Evolutionary conservation across 768 basidiomycete genomes (phyloP).

Genomic region (Lactifluus pinguis): DNA sequence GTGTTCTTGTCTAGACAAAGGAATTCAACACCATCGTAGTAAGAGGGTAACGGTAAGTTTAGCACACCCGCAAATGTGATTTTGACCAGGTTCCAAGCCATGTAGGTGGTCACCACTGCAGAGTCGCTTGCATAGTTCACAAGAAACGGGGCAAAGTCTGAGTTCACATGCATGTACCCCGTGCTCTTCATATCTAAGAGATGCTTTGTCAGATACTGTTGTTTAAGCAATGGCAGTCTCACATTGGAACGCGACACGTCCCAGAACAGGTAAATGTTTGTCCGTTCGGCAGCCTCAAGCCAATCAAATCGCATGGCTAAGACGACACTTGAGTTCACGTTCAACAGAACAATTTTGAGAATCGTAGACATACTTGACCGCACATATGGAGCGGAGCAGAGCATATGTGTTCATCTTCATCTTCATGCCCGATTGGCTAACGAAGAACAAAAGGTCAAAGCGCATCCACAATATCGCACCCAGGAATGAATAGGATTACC

Average conservation of each 20-base stretch:
- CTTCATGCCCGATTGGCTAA: constrained; percentile 40
- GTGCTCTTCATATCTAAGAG: constrained; percentile 37
- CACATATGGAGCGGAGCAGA: constrained; percentile 46
- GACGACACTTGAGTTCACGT: not conserved
- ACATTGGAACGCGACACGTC: constrained; percentile 14
- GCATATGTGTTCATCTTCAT: constrained; percentile 44
- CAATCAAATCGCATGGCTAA: constrained; percentile 16
- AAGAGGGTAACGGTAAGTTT: too few species aligned
- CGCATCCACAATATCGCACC: too few species aligned
- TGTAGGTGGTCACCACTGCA: constrained; percentile 48
- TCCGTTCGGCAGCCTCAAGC: constrained; percentile 11
- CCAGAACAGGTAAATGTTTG: constrained; percentile 8
- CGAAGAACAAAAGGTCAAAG: not conserved
- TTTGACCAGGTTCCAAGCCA: constrained; percentile 27
- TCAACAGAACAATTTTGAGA: too few species aligned
- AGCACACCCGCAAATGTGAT: not conserved
- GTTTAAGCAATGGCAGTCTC: not conserved
- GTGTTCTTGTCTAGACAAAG: constrained; percentile 39
- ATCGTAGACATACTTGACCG: constrained; percentile 34
- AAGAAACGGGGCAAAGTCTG: constrained; percentile 43
- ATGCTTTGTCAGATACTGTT: not conserved
- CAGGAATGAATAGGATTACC: constrained; percentile 25
- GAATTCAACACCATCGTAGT: too few species aligned
- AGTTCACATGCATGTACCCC: constrained; percentile 41
- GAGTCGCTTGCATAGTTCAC: constrained; percentile 48